Conservation (phyloP, 2,329 filamentous ascomycete genomes). For the Cercospora janseana region DNA sequence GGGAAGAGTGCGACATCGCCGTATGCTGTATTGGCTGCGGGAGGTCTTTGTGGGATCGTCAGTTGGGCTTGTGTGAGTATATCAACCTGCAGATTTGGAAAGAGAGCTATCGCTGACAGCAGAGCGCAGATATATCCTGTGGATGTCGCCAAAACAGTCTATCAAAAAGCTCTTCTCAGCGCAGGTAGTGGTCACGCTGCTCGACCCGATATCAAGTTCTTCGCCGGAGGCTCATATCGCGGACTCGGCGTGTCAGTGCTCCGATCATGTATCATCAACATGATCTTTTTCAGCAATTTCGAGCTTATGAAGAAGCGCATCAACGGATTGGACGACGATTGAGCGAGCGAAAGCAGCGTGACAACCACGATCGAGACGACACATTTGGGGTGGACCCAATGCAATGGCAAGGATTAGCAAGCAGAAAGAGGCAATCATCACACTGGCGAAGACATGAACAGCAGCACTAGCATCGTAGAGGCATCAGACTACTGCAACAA, state of each 20-base stretch:
- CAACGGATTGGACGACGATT: conserved; percentile 38
- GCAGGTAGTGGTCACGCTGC: conserved; percentile 53
- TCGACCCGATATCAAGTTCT: conserved; percentile 71
- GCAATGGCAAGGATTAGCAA: too few species aligned
- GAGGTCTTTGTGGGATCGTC: conserved; percentile 77
- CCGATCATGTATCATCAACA: conserved; percentile 78
- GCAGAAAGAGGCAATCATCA: background rate
- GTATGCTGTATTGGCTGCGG: conserved; percentile 73
- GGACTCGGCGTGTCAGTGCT: conserved; percentile 76
- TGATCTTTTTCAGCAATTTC: conserved; percentile 86
- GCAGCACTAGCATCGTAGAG: too few species aligned
- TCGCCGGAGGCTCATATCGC: conserved; percentile 75
- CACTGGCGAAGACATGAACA: background rate
- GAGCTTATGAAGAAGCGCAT: conserved; percentile 70
- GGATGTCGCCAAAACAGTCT: conserved; percentile 81
- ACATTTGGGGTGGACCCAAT: too few species aligned
- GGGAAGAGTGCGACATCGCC: conserved; percentile 73
- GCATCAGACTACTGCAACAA: too few species aligned
- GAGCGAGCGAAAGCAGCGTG: background rate
- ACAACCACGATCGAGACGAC: too few species aligned
- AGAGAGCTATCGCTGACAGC: background rate
- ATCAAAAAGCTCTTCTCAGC: conserved; percentile 76
- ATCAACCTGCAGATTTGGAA: background rate
- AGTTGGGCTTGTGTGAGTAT: conserved; percentile 74
- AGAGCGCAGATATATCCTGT: conserved; percentile 55